A percentile compares a stretch with the other conserved stretches of the same genome.
Evolutionary conservation across 768 basidiomycete genomes (phyloP).

Genomic region (Psilocybe cyanescens): DNA sequence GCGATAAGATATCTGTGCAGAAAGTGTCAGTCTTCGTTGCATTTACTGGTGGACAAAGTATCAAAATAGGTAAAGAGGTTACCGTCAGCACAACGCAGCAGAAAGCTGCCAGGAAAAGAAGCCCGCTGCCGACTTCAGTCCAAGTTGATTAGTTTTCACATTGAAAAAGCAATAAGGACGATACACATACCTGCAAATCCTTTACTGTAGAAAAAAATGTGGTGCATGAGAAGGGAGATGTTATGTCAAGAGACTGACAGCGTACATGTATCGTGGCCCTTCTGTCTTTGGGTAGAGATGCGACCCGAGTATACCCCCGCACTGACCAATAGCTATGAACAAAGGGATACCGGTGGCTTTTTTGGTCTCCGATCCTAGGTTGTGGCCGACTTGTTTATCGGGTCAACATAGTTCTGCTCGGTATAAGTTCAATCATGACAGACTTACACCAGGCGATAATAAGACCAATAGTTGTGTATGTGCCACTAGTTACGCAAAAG

Average conservation of each 20-base stretch:
- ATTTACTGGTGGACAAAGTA: no score
- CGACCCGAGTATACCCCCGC: conserved; percentile 74
- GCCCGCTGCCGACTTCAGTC: conserved; percentile 26
- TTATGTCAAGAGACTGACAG: neutral
- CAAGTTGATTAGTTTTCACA: neutral
- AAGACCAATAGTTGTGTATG: conserved; percentile 76
- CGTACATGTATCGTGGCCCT: conserved; percentile 69
- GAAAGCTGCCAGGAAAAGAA: conserved; percentile 58
- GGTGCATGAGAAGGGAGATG: neutral
- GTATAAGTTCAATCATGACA: neutral
- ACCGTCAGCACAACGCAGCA: conserved; percentile 58
- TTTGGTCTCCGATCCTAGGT: conserved; percentile 79
- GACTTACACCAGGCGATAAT: conserved; percentile 78
- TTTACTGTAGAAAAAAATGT: conserved; percentile 37
- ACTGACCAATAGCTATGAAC: conserved; percentile 82
- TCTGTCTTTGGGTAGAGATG: conserved; percentile 71
- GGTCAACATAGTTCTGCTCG: neutral
- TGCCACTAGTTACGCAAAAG: conserved; percentile 78
- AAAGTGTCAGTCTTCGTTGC: neutral
- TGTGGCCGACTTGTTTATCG: conserved; percentile 58
- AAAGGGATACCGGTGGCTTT: conserved; percentile 76
- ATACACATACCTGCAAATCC: conserved; percentile 56
- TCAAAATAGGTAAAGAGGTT: neutral
- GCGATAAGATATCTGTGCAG: conserved; percentile 60
- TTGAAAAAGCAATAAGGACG: neutral